Conservation (phyloP, 208 protist genomes). For the Leishmania major region DNA sequence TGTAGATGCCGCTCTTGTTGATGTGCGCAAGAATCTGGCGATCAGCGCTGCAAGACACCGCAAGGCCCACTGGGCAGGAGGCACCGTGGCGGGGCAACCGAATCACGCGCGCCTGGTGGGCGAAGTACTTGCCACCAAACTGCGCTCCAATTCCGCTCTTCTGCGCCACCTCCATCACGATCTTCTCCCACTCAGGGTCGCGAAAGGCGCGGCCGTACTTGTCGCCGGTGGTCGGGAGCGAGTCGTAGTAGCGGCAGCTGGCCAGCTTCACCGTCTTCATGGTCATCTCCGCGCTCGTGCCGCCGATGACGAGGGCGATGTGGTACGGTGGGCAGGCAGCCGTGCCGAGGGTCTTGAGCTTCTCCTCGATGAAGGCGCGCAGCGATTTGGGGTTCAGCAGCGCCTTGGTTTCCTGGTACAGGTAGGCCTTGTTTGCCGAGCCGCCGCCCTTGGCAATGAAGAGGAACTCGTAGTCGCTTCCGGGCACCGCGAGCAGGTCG, state of each 20-base stretch:
- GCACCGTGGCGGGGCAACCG: slow-evolving; percentile 92
- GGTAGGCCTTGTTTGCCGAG: slow-evolving; percentile 97
- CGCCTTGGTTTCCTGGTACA: slow-evolving; percentile 97
- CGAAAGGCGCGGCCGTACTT: slow-evolving; percentile 95
- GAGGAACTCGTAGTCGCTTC: slow-evolving; percentile 96
- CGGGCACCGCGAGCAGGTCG: slow-evolving; percentile 94
- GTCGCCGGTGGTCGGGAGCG: slow-evolving; percentile 94
- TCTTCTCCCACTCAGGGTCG: slow-evolving; percentile 94
- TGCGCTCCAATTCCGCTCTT: slow-evolving; percentile 94
- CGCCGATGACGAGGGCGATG: slow-evolving; percentile 97
- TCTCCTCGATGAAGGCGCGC: slow-evolving; percentile 93
- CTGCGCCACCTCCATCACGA: slow-evolving; percentile 89
- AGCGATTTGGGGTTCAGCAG: slow-evolving; percentile 94
- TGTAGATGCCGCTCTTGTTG: slow-evolving; percentile 92
- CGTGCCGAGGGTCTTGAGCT: slow-evolving; percentile 96
- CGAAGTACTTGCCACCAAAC: slow-evolving; percentile 98
- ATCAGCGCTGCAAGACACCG: slow-evolving; percentile 97
- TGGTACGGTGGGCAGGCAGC: slow-evolving; percentile 99
- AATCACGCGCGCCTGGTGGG: slow-evolving; percentile 95
- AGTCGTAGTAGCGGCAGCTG: slow-evolving; percentile 95
- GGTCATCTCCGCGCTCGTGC: slow-evolving; percentile 96
- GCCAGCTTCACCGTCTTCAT: slow-evolving; percentile 98
- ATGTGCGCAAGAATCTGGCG: slow-evolving; percentile 96
- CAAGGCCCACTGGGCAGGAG: slow-evolving; percentile 94
- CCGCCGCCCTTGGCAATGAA: slow-evolving; percentile 98